These are phyloP conservation scores for Prunus fruticosa DNA, from an alignment of 306 rosid genomes.

Conservation along the genomic window DNA sequence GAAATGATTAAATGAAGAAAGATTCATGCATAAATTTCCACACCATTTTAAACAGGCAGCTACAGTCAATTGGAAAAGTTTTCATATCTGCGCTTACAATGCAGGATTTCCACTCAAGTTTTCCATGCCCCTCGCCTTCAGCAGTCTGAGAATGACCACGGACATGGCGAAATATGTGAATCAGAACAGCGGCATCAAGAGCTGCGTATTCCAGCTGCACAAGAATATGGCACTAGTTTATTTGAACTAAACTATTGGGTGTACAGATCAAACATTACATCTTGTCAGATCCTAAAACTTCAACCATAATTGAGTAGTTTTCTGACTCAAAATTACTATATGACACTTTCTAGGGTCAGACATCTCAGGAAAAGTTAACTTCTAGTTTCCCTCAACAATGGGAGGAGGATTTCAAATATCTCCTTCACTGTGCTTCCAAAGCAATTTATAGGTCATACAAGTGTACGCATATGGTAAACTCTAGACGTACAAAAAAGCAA, in stretches of 20 bases:
- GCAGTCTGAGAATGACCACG: constrained; percentile 52
- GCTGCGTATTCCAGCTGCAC: constrained; percentile 96
- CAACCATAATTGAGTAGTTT: not conserved
- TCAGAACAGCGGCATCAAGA: constrained; percentile 81
- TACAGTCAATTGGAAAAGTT: not conserved
- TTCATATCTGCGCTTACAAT: constrained; percentile 51
- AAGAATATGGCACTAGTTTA: constrained; percentile 11
- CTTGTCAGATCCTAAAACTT: not conserved
- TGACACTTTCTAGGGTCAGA: not conserved
- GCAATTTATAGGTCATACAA: not conserved
- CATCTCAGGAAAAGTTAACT: not conserved
- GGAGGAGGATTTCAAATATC: not conserved
- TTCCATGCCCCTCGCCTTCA: constrained; percentile 33
- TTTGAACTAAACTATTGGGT: not conserved
- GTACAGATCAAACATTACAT: not conserved
- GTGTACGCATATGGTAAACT: not conserved
- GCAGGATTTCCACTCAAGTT: constrained; percentile 72
- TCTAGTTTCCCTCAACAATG: not conserved
- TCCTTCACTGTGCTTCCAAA: not conserved
- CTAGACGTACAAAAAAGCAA: not conserved
- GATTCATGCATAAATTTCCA: too few species aligned
- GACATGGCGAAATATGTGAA: constrained; percentile 78
- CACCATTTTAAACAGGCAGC: not conserved
- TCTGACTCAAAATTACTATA: not conserved
- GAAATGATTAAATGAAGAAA: constrained; percentile 5